These are phyloP conservation scores for Penicillium bovifimosum DNA, from an alignment of 495 filamentous ascomycete species.

Conservation along the genomic window DNA sequence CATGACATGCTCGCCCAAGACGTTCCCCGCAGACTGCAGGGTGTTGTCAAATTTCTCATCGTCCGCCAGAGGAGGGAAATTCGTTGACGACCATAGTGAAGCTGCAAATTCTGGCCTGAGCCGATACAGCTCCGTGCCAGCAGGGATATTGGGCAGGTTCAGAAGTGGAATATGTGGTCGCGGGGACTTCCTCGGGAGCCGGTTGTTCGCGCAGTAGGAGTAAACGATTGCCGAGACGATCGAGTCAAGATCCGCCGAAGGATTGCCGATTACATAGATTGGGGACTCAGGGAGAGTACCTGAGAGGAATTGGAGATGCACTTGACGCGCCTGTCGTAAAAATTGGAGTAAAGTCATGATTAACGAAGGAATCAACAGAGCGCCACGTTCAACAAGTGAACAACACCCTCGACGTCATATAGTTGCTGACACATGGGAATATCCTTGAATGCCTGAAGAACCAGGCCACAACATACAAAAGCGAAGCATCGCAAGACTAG, in stretches of 20 bases:
- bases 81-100: constrained; percentile 37
- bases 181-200: constrained; percentile 36
- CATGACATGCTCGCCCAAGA: constrained; percentile 39
- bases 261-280: constrained; percentile 45
- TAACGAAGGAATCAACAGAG: background rate
- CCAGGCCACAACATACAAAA: background rate
- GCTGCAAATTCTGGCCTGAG: constrained; percentile 73
- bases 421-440: background rate
- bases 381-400: background rate
- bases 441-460: background rate
- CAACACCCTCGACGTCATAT: background rate
- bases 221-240: constrained; percentile 79
- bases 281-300: constrained; percentile 27
- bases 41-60: constrained; percentile 28
- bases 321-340: constrained; percentile 32
- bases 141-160: constrained; percentile 60
- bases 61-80: constrained; percentile 19
- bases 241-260: constrained; percentile 78
- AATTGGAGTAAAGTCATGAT: constrained; percentile 35
- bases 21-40: constrained; percentile 22
- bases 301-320: constrained; percentile 31
- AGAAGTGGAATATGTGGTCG: constrained; percentile 73
- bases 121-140: constrained; percentile 50
- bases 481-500: background rate
- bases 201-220: constrained; percentile 64